Percentiles rank a stretch among this genome's conserved stretches.
Conservation (phyloP, 2,329 filamentous ascomycete species). For the Exophiala aquamarina region DNA sequence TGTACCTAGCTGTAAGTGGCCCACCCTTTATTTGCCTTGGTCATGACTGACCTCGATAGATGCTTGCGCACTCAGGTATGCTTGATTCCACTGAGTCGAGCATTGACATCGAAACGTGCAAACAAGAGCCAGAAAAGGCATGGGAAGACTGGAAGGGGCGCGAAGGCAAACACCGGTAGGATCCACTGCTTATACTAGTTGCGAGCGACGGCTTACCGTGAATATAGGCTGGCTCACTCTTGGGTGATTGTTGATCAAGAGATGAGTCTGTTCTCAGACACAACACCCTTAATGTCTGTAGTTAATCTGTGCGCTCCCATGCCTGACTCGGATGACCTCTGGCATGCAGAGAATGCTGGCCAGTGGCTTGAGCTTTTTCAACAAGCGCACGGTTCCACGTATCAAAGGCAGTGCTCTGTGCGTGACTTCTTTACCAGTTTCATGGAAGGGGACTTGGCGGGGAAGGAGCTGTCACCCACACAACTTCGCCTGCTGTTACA, state of each 20-base stretch:
- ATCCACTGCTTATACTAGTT: slow-evolving; percentile 11
- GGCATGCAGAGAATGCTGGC: slow-evolving; percentile 59
- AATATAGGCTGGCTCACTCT: slow-evolving; percentile 65
- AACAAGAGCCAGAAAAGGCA: slow-evolving; percentile 49
- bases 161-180: slow-evolving; percentile 63
- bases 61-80: slow-evolving; percentile 69
- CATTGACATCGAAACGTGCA: slow-evolving; percentile 45
- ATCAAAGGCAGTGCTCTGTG: slow-evolving; percentile 46
- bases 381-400: slow-evolving; percentile 56
- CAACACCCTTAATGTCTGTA: slow-evolving; percentile 61
- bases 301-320: slow-evolving; percentile 66
- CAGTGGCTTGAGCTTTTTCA: slow-evolving; percentile 63
- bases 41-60: slow-evolving; percentile 39
- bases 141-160: slow-evolving; percentile 67
- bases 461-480: slow-evolving; percentile 48
- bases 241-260: slow-evolving; percentile 76
- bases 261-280: slow-evolving; percentile 66
- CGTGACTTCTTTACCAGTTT: slow-evolving; percentile 68
- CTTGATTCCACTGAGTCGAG: slow-evolving; percentile 54
- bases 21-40: slow-evolving; percentile 1
- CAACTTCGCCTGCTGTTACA: slow-evolving; percentile 68
- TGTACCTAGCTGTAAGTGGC: slow-evolving; percentile 63
- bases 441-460: slow-evolving; percentile 61
- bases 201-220: slow-evolving; percentile 2
- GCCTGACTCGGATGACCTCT: slow-evolving; percentile 62